Evolutionary conservation across 2,329 filamentous ascomycete species (phyloP).

Genomic region (Pseudogymnoascus sp.): DNA sequence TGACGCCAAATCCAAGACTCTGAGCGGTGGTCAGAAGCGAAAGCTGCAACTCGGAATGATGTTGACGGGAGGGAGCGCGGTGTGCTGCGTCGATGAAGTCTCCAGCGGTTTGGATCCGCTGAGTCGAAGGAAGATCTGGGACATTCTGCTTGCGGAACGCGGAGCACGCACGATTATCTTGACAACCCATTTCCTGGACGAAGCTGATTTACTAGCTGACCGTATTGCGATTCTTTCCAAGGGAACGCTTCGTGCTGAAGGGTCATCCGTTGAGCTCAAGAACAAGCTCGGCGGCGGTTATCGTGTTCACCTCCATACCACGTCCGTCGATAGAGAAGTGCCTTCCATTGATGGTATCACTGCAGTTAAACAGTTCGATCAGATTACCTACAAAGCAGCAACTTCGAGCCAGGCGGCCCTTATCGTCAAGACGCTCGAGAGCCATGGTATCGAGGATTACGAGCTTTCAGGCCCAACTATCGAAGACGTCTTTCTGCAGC

Average conservation of each 20-base stretch:
- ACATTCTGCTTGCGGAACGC: conserved; percentile 79
- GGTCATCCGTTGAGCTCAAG: conserved; percentile 80
- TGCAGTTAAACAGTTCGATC: conserved; percentile 57
- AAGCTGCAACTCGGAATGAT: conserved; percentile 93
- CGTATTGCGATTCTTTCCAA: conserved; percentile 83
- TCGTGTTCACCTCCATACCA: conserved; percentile 64
- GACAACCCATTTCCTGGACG: conserved; percentile 90
- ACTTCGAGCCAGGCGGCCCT: conserved; percentile 62
- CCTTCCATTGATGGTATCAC: conserved; percentile 45
- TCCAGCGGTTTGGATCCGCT: conserved; percentile 82
- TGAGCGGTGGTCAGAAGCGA: conserved; percentile 86
- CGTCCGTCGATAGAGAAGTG: conserved; percentile 36
- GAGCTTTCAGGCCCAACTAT: conserved; percentile 83
- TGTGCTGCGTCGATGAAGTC: conserved; percentile 89
- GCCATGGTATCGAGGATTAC: conserved; percentile 62
- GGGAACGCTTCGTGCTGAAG: conserved; percentile 70
- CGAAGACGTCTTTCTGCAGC: conserved; percentile 82
- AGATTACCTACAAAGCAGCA: conserved; percentile 63
- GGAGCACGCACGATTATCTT: conserved; percentile 75
- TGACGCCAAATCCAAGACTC: conserved; percentile 61
- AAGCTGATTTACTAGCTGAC: conserved; percentile 82
- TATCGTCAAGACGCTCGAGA: conserved; percentile 63
- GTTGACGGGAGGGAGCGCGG: conserved; percentile 79
- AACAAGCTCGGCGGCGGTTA: conserved; percentile 76
- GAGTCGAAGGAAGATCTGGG: conserved; percentile 84